phyloP scores from a whole-genome alignment of 306 rosid genomes.

The Dalbergia cochinchinensis region DNA sequence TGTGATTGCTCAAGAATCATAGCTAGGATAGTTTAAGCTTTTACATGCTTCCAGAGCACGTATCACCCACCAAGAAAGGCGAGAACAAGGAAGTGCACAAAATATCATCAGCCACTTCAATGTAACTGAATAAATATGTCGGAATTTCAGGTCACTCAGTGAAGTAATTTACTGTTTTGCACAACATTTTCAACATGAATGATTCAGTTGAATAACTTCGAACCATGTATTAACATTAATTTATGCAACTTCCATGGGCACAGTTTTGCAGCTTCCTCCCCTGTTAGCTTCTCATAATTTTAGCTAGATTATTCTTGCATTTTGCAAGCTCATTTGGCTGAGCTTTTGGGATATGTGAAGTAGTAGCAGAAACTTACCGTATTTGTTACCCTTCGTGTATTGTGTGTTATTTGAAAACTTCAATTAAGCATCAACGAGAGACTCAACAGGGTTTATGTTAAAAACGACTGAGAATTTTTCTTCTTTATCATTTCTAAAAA shows the following conservation, averaged over 20 bases:
- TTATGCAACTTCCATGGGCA: not conserved
- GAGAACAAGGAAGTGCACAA: slow-evolving; percentile 27
- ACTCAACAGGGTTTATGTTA: too few species aligned
- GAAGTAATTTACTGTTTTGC: slow-evolving; percentile 29
- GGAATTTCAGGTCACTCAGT: slow-evolving; percentile 29
- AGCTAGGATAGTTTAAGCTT: slow-evolving; percentile 45
- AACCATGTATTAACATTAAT: slow-evolving; percentile 1
- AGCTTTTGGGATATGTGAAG: too few species aligned
- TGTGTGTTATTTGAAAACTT: too few species aligned
- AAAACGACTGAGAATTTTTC: too few species aligned
- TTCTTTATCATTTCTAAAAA: too few species aligned
- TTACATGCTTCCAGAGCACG: slow-evolving; percentile 32
- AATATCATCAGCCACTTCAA: slow-evolving; percentile 16
- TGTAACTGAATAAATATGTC: slow-evolving; percentile 37
- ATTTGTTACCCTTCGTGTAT: too few species aligned
- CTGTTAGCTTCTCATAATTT: not conserved
- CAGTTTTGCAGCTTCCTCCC: not conserved
- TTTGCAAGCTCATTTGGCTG: too few species aligned
- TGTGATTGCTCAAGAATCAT: slow-evolving; percentile 42
- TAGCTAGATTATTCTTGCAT: too few species aligned
- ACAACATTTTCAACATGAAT: not conserved
- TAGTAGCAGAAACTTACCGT: too few species aligned
- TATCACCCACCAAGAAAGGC: slow-evolving; percentile 32
- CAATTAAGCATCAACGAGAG: too few species aligned
- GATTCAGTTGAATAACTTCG: slow-evolving; percentile 33